Evolutionary conservation across 2,329 filamentous ascomycete genomes (phyloP).

Genomic region (Aspergillus uvarum): DNA sequence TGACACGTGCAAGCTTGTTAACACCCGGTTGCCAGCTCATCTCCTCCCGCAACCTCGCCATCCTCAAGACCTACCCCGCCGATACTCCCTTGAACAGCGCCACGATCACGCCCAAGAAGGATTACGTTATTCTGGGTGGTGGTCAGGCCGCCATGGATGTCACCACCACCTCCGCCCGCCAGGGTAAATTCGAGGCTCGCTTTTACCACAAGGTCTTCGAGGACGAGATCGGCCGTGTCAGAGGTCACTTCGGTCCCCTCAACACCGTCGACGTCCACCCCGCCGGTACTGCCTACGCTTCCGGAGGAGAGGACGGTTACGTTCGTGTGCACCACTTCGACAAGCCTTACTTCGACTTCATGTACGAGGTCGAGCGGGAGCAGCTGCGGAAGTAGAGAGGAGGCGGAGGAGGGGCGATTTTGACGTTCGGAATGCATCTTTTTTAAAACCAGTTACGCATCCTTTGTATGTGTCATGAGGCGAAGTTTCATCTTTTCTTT

Average conservation of each 20-base stretch:
- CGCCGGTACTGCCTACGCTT: conserved; percentile 87
- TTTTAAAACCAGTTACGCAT: conserved; percentile 29
- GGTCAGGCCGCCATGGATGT: conserved; percentile 99
- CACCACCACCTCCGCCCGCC: conserved; percentile 86
- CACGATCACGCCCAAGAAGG: conserved; percentile 89
- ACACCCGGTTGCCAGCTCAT: conserved; percentile 59
- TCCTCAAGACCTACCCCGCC: conserved; percentile 87
- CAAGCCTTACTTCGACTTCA: conserved; percentile 97
- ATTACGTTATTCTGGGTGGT: conserved; percentile 96
- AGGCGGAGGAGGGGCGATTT: conserved; percentile 17
- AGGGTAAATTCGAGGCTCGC: conserved; percentile 98
- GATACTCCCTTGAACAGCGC: conserved; percentile 97
- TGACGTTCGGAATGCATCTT: conserved; percentile 15
- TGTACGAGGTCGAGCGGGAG: conserved; percentile 97
- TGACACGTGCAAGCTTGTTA: conserved; percentile 11
- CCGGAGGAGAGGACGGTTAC: conserved; percentile 96
- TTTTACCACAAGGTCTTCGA: conserved; percentile 99
- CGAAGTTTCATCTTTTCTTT: conserved; percentile 23
- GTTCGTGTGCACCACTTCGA: conserved; percentile 98
- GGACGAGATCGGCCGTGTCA: conserved; percentile 95
- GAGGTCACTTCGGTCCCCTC: conserved; percentile 93
- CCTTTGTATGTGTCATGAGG: conserved; percentile 40
- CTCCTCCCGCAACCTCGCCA: conserved; percentile 78
- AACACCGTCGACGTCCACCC: conserved; percentile 96
- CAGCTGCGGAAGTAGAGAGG: conserved; percentile 45